A percentile compares a stretch with the other conserved stretches of the same genome.
These are phyloP conservation scores for Cutaneotrichosporon mucoides DNA, from an alignment of 1,284 basidiomycete species.

Conservation along the genomic window DNA sequence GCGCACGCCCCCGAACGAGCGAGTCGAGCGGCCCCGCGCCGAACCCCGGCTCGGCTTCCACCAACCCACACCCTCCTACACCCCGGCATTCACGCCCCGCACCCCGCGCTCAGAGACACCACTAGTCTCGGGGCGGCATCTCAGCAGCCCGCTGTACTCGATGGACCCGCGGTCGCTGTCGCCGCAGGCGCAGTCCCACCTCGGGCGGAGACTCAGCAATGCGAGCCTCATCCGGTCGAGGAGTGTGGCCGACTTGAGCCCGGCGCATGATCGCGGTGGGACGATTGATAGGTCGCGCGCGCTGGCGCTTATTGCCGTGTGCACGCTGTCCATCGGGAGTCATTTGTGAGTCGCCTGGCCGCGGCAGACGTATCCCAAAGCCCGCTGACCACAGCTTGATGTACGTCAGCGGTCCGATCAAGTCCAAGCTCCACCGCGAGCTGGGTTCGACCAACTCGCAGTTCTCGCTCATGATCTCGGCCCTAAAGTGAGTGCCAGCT, in stretches of 20 bases:
- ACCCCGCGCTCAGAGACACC: background rate
- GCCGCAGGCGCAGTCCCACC: background rate
- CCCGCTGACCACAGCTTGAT: constrained; percentile 54
- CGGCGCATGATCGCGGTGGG: constrained; percentile 1
- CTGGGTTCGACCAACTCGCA: constrained; percentile 70
- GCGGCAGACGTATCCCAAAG: background rate
- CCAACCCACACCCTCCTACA: background rate
- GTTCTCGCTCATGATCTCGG: constrained; percentile 69
- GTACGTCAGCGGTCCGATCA: constrained; percentile 68
- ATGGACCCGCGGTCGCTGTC: background rate
- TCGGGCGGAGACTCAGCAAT: constrained; percentile 8
- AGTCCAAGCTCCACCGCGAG: constrained; percentile 65
- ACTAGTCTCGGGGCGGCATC: background rate
- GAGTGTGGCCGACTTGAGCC: constrained; percentile 1
- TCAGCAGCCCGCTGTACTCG: too few species aligned
- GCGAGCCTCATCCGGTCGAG: constrained; percentile 13
- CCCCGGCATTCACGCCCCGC: background rate
- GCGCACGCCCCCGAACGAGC: background rate
- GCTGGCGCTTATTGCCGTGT: constrained; percentile 64
- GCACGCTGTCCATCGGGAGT: constrained; percentile 66
- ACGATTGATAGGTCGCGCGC: constrained; percentile 6
- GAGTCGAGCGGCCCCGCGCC: too few species aligned
- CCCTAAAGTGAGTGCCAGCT: constrained; percentile 49
- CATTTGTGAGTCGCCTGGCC: constrained; percentile 59
- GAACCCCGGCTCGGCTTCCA: background rate